Percentiles rank a stretch among this genome's conserved stretches.
Evolutionary conservation across 139 green algal genomes (phyloP).

Genomic region (Chlamydomonas schloesseri): DNA sequence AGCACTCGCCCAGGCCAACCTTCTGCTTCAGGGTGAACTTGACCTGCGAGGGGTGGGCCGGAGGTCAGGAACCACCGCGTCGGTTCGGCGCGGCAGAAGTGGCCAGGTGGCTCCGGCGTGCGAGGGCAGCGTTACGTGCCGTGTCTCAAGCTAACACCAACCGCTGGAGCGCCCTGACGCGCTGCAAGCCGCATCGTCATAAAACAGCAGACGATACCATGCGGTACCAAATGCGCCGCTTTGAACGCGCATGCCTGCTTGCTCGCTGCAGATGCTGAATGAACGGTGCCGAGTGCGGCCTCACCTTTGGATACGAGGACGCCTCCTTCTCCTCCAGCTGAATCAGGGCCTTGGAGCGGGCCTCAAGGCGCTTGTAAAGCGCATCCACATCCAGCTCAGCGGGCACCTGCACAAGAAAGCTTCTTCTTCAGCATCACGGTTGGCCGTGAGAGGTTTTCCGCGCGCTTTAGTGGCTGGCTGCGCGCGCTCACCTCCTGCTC

Average conservation of each 20-base stretch:
- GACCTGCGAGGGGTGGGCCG: no score
- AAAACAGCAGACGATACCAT: neutral
- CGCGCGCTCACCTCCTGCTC: no score
- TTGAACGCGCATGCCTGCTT: neutral
- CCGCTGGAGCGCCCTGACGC: neutral
- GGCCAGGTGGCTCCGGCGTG: no score
- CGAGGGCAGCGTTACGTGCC: no score
- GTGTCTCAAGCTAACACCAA: no score
- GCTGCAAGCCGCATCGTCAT: neutral
- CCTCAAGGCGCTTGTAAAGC: conserved; percentile 39
- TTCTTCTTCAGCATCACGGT: neutral
- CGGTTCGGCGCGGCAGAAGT: no score
- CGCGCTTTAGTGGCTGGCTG: neutral
- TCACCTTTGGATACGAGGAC: no score
- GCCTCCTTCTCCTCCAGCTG: conserved; percentile 49
- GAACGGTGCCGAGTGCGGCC: no score
- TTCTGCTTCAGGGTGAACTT: conserved; percentile 26
- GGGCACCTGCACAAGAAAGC: neutral
- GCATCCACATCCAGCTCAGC: conserved; percentile 26
- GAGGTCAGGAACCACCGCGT: no score
- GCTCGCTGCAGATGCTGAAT: neutral
- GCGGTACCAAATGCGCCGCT: neutral
- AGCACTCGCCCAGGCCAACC: conserved; percentile 41
- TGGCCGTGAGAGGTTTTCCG: neutral
- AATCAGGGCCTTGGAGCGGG: conserved; percentile 46